A percentile compares a stretch with the other conserved stretches of the same genome.
Evolutionary conservation across 164 flowering plant genomes (phyloP).

Genomic region (Kingdonia uniflora): DNA sequence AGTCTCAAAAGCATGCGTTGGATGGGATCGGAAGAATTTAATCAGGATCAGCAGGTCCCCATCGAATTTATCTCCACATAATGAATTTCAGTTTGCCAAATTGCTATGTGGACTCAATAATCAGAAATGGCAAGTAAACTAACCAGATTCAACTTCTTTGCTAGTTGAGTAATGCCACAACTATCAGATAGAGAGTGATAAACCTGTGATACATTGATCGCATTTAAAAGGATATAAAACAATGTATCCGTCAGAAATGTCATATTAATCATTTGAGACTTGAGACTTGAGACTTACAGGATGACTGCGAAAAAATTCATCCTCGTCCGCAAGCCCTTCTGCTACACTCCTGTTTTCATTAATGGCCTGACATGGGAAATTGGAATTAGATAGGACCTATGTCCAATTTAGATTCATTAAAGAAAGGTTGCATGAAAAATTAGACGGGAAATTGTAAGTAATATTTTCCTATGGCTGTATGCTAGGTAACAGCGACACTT

Average conservation of each 20-base stretch:
- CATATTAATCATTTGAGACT: constrained; percentile 7
- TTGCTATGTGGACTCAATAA: no score
- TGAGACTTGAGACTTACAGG: constrained; percentile 25
- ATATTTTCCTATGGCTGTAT: no score
- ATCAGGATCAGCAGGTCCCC: no score
- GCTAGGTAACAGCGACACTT: no score
- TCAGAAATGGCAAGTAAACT: constrained; percentile 1
- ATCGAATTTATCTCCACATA: no score
- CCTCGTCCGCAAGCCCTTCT: constrained; percentile 40
- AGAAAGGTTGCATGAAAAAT: no score
- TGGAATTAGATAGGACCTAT: not conserved
- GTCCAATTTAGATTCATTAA: no score
- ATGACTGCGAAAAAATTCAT: constrained; percentile 32
- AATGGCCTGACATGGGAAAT: constrained; percentile 27
- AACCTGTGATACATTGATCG: constrained; percentile 15
- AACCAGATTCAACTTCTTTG: constrained; percentile 50
- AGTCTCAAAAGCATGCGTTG: no score
- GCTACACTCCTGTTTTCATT: constrained; percentile 24
- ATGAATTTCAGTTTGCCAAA: no score
- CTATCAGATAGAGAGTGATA: constrained; percentile 34
- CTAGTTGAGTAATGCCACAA: constrained; percentile 46
- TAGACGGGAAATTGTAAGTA: no score
- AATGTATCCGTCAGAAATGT: not conserved
- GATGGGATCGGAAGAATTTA: no score
- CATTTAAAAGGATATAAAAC: constrained; percentile 1